Base-by-base conservation (phyloP, 257 asterid species). In the Forsythia suspensa region DNA sequence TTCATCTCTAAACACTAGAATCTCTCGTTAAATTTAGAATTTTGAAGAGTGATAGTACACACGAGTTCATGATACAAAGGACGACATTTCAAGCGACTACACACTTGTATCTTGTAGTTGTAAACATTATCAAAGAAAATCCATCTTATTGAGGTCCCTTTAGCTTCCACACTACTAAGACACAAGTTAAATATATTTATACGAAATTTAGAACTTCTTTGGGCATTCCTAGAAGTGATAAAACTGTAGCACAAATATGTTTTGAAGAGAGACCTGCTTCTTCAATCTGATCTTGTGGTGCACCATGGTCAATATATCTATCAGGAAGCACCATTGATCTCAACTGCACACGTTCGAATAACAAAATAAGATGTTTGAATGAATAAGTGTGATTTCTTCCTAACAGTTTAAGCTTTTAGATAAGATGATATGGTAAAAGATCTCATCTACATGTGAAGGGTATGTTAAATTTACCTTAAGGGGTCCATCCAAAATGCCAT, bases 251-350 rank as follows among this genome's bases (percentile, higher is more conserved):
- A 74, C 65, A 80, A 13, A 87, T 83, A 20, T 87, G 87, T 57
- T 72, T 81, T 21, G 90, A 74, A 52, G 90, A 85, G 24, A 87
- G 81, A 40, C 89, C 89, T 51, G 89, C 90, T 79, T 77, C 87
- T 85, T 87, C 89, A 67, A 85, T 83, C 63, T 87, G 90, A 85
- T 87, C 90, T 15, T 46, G 55, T 0, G 90, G 89, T 39, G 90
- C 71, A 55, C 90, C 90, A 39, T 87, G 90, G 72, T 87, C 87
- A 11, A 87, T 74, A 79, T 87, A 87, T 79, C 85, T 79, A 76
- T 87, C 90, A 11, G 90, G 89, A 55, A 87, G 88, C 2, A 87
- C 80, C 86, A 87, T 81, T 41, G 89, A 76, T 82, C 89, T 81
- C 79, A 85, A 41, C 89, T 87, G 88, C 90, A 82, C 40, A 51